These are phyloP conservation scores for Priceomyces melissophilus DNA, from an alignment of 805 yeast species.

Conservation along the genomic window DNA sequence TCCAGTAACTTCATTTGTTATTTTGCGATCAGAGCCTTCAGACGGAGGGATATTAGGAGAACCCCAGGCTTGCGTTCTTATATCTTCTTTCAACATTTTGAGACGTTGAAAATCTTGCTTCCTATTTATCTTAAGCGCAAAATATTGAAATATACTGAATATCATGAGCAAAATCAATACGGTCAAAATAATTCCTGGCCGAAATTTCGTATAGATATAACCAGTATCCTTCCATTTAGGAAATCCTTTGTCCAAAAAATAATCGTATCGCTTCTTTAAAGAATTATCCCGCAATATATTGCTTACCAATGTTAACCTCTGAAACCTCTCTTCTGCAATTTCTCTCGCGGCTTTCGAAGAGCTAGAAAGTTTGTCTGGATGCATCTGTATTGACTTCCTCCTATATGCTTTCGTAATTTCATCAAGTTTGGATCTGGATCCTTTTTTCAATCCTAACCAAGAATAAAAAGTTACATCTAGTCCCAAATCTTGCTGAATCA, in stretches of 20 bases:
- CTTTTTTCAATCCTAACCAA: constrained; percentile 53
- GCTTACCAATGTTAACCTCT: constrained; percentile 72
- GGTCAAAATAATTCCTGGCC: constrained; percentile 60
- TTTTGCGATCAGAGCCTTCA: constrained; percentile 46
- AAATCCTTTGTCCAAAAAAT: constrained; percentile 77
- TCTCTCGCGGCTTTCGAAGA: constrained; percentile 33
- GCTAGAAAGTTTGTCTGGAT: constrained; percentile 71
- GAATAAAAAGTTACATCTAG: constrained; percentile 60
- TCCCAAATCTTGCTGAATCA: constrained; percentile 62
- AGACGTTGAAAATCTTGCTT: constrained; percentile 57
- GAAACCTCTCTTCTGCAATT: constrained; percentile 65
- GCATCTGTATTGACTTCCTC: constrained; percentile 65
- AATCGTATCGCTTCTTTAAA: constrained; percentile 73
- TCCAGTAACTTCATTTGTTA: constrained; percentile 40
- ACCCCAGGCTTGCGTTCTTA: constrained; percentile 57
- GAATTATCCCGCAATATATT: constrained; percentile 60
- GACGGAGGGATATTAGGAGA: constrained; percentile 47
- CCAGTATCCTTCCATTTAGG: constrained; percentile 76
- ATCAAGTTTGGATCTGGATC: constrained; percentile 44
- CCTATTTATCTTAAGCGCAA: constrained; percentile 51
- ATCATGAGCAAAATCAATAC: constrained; percentile 48
- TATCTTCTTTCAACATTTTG: constrained; percentile 45
- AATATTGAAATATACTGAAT: constrained; percentile 56
- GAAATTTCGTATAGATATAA: constrained; percentile 61
- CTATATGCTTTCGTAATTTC: constrained; percentile 67